Evolutionary conservation across 306 rosid species (phyloP).

Genomic region (Senna siamea): DNA sequence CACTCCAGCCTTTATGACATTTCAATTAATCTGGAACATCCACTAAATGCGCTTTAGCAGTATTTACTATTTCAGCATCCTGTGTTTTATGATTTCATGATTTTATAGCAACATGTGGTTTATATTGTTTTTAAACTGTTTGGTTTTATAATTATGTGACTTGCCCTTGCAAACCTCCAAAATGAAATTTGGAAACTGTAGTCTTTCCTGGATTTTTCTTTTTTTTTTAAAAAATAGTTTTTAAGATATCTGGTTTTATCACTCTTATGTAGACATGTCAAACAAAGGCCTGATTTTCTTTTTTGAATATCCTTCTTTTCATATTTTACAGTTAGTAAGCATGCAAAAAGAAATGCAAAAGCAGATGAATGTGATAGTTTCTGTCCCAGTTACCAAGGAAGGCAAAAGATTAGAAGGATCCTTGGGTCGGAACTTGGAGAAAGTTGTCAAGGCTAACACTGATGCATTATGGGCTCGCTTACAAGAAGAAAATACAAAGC

Average conservation of each 20-base stretch:
- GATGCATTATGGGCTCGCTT: conserved; percentile 73
- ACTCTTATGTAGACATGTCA: conserved; percentile 15
- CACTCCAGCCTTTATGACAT: conserved; percentile 1
- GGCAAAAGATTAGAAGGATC: conserved; percentile 72
- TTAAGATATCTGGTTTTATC: conserved; percentile 15
- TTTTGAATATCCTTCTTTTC: conserved; percentile 26
- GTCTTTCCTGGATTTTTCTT: background rate
- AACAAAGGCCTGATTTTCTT: conserved; percentile 19
- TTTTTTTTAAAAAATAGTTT: background rate
- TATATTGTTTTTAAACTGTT: conserved; percentile 20
- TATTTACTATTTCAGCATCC: background rate
- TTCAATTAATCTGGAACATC: conserved; percentile 15
- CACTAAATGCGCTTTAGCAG: background rate
- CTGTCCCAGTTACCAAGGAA: conserved; percentile 66
- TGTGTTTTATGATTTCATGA: conserved; percentile 17
- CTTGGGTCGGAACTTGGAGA: conserved; percentile 66
- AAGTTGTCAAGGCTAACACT: conserved; percentile 57
- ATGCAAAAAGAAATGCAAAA: conserved; percentile 74
- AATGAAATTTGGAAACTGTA: background rate
- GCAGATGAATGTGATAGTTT: conserved; percentile 63
- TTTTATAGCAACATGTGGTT: conserved; percentile 15
- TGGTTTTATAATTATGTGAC: conserved; percentile 2
- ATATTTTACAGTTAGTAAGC: conserved; percentile 57
- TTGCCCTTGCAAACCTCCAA: conserved; percentile 6
- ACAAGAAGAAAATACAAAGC: conserved; percentile 71